Base-by-base conservation (phyloP, 1,284 basidiomycete genomes). In the Exsudoporus floridanus region DNA sequence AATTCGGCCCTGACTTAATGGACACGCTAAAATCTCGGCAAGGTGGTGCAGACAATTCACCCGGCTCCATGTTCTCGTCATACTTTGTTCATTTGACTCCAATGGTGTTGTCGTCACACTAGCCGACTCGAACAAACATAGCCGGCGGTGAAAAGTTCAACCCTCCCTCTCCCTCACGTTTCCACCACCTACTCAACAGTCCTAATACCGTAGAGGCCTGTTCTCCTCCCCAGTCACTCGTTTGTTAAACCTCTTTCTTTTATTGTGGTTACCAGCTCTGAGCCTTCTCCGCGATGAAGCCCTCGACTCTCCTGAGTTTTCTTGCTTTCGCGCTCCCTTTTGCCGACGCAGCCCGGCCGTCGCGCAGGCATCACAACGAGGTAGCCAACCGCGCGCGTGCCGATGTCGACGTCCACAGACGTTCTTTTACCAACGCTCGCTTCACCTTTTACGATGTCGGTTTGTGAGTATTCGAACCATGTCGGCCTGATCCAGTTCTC, bases 401-500 rank as follows among this genome's bases (percentile, higher is more conserved):
- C 21, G 68, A 75, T 27, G 62, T 77, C 0, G 62, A 72, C 16
- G 36, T 75, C 34, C 61, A 71, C 50, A 74, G 75, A 52, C 72
- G 75, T 35, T 30, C 57, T 19, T 72, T 70, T 50, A 33, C 58
- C 13, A 56, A 58, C 45, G 55, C 74, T 16, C 73, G 72, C 42
- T 72, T 73, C 64, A 81, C 82, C 12, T 86, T 68, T 58, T 86
- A 82, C 60, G 74, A 78, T 36, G 77, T 75, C 50, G 82, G 82
- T 19, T 57, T 79, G 83, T 84, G 60, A 71, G 81, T 74, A 28
- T 33, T 40, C 19, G 35, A 1, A 36, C 7, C 28, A 21, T 8
- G 23, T 19, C 12, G 8, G 4, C 16, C 14, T 13, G 4, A 16
- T n/a, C 23, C 14, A 5, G 12, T 38, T 30, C 44, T 55, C 12